Conservation (phyloP, 352 stramenopile species). For the Globisporangium cylindrosporum region DNA sequence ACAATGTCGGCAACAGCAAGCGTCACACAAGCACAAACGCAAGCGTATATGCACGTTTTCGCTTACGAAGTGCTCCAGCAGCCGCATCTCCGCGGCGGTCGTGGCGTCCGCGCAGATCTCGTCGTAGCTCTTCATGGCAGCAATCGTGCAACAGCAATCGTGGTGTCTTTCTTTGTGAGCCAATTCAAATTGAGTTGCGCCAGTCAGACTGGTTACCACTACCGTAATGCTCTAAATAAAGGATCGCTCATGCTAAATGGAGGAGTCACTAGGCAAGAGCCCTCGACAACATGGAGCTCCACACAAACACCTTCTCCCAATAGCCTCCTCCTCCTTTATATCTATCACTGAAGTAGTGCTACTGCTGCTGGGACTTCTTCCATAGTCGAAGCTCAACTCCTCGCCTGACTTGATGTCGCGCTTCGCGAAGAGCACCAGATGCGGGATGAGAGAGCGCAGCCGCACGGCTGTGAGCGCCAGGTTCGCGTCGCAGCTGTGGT, state of each 20-base stretch:
- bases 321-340: not conserved
- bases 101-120: constrained; percentile 57
- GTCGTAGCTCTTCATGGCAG: constrained; percentile 50
- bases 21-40: not conserved
- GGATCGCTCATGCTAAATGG: constrained; percentile 20
- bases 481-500: constrained; percentile 63
- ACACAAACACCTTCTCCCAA: constrained; percentile 24
- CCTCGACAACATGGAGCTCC: constrained; percentile 29
- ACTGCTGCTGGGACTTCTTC: constrained; percentile 2
- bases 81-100: constrained; percentile 55
- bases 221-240: not conserved
- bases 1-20: not conserved
- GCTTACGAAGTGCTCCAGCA: constrained; percentile 69
- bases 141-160: not conserved
- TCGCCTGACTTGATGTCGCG: constrained; percentile 28
- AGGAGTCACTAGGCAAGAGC: constrained; percentile 28
- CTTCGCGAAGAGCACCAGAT: constrained; percentile 50
- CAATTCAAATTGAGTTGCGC: constrained; percentile 3
- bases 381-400: constrained; percentile 71
- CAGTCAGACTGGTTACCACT: not conserved
- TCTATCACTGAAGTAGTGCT: not conserved
- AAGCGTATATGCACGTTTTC: not conserved
- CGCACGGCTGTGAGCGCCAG: constrained; percentile 49
- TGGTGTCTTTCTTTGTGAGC: not conserved
- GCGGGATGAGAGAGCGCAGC: constrained; percentile 55